Percentiles rank a stretch among this genome's conserved stretches.
These are phyloP conservation scores for Rhodotorula sp. DNA, from an alignment of 1,284 basidiomycete genomes.

Conservation along the genomic window DNA sequence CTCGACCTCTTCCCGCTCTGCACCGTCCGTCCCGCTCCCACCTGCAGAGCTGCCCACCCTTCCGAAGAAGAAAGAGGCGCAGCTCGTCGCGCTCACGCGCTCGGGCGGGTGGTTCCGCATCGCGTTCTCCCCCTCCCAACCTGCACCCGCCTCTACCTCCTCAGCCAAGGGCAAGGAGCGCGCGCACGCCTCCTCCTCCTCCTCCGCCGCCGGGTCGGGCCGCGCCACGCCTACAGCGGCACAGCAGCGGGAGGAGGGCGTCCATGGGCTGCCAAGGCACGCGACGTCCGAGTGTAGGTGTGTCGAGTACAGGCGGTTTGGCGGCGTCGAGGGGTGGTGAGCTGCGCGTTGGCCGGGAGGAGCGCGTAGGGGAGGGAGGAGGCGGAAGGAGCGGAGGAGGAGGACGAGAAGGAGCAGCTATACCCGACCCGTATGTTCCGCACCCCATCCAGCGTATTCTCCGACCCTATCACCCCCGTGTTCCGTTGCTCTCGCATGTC, in stretches of 20 bases:
- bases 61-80: constrained; percentile 50
- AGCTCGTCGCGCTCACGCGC: constrained; percentile 80
- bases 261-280: constrained; percentile 49
- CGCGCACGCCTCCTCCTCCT: too few relatives aligned
- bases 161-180: constrained; percentile 54
- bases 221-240: not conserved
- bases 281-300: constrained; percentile 62
- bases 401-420: too few relatives aligned
- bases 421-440: too few relatives aligned
- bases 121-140: constrained; percentile 60
- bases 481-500: too few relatives aligned
- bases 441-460: too few relatives aligned
- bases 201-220: not conserved
- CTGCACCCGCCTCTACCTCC: constrained; percentile 37
- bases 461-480: too few relatives aligned
- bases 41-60: not conserved
- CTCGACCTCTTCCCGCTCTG: not conserved
- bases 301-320: constrained; percentile 73
- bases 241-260: constrained; percentile 55
- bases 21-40: not conserved
- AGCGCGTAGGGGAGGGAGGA: too few relatives aligned
- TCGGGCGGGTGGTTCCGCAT: constrained; percentile 92
- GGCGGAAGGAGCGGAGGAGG: too few relatives aligned
- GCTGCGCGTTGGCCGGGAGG: not conserved
- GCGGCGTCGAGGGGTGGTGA: constrained; percentile 79